These are phyloP conservation scores for Linderina pennispora DNA, from an alignment of 192 early-diverging fungal genomes.

Conservation along the genomic window DNA sequence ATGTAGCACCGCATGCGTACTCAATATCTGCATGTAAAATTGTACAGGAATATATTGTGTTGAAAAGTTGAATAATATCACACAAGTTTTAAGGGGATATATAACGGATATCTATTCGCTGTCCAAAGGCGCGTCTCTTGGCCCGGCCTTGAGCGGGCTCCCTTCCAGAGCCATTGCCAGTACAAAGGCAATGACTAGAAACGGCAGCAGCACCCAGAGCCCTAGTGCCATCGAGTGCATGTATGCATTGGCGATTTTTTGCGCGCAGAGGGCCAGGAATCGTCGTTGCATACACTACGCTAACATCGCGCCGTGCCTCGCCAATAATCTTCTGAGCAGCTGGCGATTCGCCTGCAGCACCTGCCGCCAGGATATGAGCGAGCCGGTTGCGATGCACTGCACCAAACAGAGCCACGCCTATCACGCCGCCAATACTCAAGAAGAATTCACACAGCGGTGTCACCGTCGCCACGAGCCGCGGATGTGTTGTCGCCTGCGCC, in stretches of 20 bases:
- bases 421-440: conserved; percentile 58
- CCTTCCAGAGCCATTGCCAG: conserved; percentile 43
- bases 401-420: conserved; percentile 58
- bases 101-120: too few relatives aligned
- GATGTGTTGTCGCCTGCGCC: conserved; percentile 60
- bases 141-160: not conserved
- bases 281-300: conserved; percentile 25
- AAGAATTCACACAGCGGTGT: conserved; percentile 66
- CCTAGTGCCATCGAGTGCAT: conserved; percentile 46
- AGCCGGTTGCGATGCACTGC: conserved; percentile 62
- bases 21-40: too few relatives aligned
- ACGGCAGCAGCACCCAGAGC: conserved; percentile 47
- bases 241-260: conserved; percentile 48
- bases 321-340: conserved; percentile 42
- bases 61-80: too few relatives aligned
- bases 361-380: conserved; percentile 15
- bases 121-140: not conserved
- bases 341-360: conserved; percentile 11
- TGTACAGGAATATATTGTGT: too few relatives aligned
- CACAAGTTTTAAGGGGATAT: too few relatives aligned
- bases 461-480: conserved; percentile 55
- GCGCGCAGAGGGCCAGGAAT: conserved; percentile 30
- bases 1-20: too few relatives aligned
- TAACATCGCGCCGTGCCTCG: conserved; percentile 44
- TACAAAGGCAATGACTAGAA: conserved; percentile 45